Evolutionary conservation across 192 early-diverging fungal species (phyloP), one percentile per base, ranked within the genome.

Genomic region (Funneliformis mosseae): DNA sequence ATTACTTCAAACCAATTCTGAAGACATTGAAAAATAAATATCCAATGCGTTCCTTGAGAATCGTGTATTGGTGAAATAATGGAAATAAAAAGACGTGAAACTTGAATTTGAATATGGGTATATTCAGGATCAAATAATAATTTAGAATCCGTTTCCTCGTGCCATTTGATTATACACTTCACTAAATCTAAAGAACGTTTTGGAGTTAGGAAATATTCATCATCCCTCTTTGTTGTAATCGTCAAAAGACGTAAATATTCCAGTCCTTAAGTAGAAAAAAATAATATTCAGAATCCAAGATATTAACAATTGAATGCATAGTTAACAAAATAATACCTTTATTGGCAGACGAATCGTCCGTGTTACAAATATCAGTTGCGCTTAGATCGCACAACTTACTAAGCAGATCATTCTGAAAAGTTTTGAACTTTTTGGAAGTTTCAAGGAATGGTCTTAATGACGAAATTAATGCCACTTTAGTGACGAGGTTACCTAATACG

Each of bases 21-120:
- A 10, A 73, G 48, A 8, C 46, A 69, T 1, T 79, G 63, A 16
- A 87, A 69, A 60, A 87, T 80, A 28, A 84, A 79, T 1, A 86
- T 77, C 89, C 89, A 90, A 68, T 88, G 85, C 11, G 77, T 80
- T 11, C 85, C 88, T 6, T 82, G 73, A 43, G 87, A 80, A 48
- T 88, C 85, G 78, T 88, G 86, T 1, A 88, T 78, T 14, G 86
- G 71, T 9, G 76, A 70, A 1, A 84, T 76, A 18, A 90, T 70
- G 5, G 82, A 38, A 4, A 69, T 76, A 16, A 88, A 75, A 1
- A 90, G 75, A n/a, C 81, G 77, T 1, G 77, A 64, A n/a, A 79
- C 55, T 11, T 28, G 23, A 55, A 79, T 69, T 28, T 79, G 77
- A 39, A 69, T 61, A 48, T 48, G 11, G 27, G 43, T 4, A 68